Percentiles rank a stretch among this genome's conserved stretches.
Conservation (phyloP, 2,329 filamentous ascomycete genomes). For the Claviceps fusiformis region DNA sequence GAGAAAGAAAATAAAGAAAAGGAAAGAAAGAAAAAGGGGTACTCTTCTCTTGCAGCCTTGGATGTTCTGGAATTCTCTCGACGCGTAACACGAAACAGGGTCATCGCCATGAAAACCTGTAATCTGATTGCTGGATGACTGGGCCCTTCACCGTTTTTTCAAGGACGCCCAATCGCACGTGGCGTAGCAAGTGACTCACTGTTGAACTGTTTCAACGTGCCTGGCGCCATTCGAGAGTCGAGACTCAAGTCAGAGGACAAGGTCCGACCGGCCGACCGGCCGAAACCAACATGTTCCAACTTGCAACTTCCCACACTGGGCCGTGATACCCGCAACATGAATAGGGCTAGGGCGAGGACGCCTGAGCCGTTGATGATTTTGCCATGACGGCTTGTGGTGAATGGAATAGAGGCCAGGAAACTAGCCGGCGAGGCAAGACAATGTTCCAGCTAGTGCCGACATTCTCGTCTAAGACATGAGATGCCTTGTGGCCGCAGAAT, state of each 20-base stretch:
- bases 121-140: neutral
- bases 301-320: neutral
- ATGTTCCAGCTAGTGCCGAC: neutral
- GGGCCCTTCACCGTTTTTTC: neutral
- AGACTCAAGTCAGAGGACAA: neutral
- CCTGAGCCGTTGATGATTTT: neutral
- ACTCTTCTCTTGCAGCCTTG: neutral
- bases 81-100: neutral
- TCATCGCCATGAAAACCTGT: neutral
- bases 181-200: neutral
- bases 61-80: neutral
- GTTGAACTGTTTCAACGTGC: neutral
- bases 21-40: neutral
- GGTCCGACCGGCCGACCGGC: neutral
- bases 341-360: no score
- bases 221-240: neutral
- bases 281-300: neutral
- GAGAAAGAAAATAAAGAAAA: neutral
- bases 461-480: neutral
- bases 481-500: neutral
- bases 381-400: neutral
- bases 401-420: neutral
- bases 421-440: neutral
- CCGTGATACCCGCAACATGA: neutral
- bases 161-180: neutral